Evolutionary conservation across 179 eudicot species (phyloP).

Genomic region (Amaranthus tricolor): DNA sequence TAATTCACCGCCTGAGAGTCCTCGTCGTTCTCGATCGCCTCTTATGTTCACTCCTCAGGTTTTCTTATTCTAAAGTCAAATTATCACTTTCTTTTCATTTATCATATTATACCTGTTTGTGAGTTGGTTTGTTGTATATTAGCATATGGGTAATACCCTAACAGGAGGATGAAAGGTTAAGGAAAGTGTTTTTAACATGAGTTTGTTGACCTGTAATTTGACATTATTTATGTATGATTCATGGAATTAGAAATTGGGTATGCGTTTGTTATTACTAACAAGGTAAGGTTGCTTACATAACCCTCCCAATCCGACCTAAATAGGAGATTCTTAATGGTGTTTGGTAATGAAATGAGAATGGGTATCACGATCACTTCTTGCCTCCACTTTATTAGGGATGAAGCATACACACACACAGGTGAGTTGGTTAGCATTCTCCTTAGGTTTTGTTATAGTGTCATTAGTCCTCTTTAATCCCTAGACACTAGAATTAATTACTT

Average conservation of each 20-base stretch:
- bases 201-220: background rate
- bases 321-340: too few relatives aligned
- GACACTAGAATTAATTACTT: too few relatives aligned
- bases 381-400: background rate
- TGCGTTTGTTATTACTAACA: too few relatives aligned
- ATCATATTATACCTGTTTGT: background rate
- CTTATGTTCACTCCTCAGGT: constrained; percentile 68
- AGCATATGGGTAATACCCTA: background rate
- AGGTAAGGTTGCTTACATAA: too few relatives aligned
- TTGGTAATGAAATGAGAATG: too few relatives aligned
- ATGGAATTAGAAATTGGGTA: too few relatives aligned
- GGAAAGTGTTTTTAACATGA: background rate
- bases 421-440: background rate
- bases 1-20: constrained; percentile 51
- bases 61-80: background rate
- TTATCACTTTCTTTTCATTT: background rate
- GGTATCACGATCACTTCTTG: too few relatives aligned
- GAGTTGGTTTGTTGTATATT: background rate
- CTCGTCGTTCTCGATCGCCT: constrained; percentile 49
- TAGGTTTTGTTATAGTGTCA: background rate
- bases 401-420: background rate
- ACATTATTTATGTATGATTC: background rate
- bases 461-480: background rate
- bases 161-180: background rate
- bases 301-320: too few relatives aligned